Evolutionary conservation across 306 rosid genomes (phyloP), one percentile per base, ranked within the genome.

Genomic region (Sicyos edulis): DNA sequence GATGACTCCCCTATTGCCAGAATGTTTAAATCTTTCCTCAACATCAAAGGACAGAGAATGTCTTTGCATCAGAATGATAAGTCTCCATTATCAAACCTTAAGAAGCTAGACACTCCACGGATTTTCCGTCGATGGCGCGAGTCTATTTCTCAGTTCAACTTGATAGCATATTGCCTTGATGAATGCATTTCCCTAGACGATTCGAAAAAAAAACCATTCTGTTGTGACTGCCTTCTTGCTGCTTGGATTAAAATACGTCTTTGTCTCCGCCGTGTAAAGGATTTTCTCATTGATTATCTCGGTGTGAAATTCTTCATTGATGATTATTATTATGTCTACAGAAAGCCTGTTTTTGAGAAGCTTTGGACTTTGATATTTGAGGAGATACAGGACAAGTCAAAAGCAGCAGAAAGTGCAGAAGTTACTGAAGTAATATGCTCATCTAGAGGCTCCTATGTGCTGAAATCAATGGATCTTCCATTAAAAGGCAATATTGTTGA

Each of bases 111-210:
- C 16, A 79, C 75, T 10, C 37, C 0, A 13, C 0, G 74, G 20
- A 9, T 76, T 0, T 73, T 54, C 45, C 82, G 84, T 1, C 81
- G 88, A 65, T 86, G 91, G 91, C 76, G 75, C 14, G 84, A 74
- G 62, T 57, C 78, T 9, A 52, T 86, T 9, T 63, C 79, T 2
- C 34, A 51, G 10, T 69, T 21, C 78, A 84, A 84, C 34, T 65
- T 84, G 71, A 72, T 84, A 53, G 3, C 32, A 2, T 78, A 76
- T 73, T 80, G 77, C 67, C 77, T 80, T 1, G 22, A 72, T 19
- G 74, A 74, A 52, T 11, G 74, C 11, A 20, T 53, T 10, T 32
- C 34, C 5, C 16, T 0, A 14, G 20, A 40, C 4, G 68, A 32
- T 1, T 4, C 19, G 4, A 10, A 40, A 10, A 37, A 81, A 9